phyloP scores from a whole-genome alignment of 2,329 filamentous ascomycete genomes.

The Myriangium duriaei region DNA sequence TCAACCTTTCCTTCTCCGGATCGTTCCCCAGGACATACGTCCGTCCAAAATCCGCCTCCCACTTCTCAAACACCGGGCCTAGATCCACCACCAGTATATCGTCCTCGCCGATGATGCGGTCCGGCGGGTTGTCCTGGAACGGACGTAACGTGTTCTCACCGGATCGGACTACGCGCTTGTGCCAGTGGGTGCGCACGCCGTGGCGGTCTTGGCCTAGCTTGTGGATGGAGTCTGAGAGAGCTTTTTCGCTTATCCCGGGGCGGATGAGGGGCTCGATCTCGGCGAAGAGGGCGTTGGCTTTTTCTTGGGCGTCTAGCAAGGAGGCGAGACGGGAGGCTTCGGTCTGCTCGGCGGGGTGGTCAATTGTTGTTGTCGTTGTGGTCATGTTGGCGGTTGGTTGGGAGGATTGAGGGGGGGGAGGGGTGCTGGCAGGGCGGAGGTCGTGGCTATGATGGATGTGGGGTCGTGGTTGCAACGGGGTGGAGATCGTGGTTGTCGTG shows the following conservation, averaged over 20 bases:
- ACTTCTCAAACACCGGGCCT: conserved; percentile 40
- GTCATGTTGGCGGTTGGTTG: neutral
- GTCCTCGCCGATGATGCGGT: conserved; percentile 34
- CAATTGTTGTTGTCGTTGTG: neutral
- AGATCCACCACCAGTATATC: conserved; percentile 42
- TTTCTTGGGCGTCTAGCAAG: conserved; percentile 35
- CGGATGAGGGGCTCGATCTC: conserved; percentile 38
- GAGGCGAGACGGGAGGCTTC: neutral
- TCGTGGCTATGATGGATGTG: no score
- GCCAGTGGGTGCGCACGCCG: conserved; percentile 38
- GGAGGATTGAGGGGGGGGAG: neutral
- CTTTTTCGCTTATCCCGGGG: conserved; percentile 36
- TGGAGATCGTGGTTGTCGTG: no score
- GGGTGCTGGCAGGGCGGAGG: no score
- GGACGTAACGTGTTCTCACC: conserved; percentile 38
- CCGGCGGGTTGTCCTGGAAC: conserved; percentile 38
- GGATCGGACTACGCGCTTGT: conserved; percentile 39
- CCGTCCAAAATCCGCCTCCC: conserved; percentile 43
- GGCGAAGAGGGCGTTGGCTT: conserved; percentile 34
- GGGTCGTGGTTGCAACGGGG: no score
- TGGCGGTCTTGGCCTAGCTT: conserved; percentile 31
- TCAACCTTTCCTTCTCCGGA: conserved; percentile 31
- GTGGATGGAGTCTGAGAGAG: conserved; percentile 37
- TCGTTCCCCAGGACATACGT: conserved; percentile 40
- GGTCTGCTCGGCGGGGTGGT: neutral